These are phyloP conservation scores for Pythium volutum DNA, from an alignment of 352 stramenopile species.

Conservation along the genomic window DNA sequence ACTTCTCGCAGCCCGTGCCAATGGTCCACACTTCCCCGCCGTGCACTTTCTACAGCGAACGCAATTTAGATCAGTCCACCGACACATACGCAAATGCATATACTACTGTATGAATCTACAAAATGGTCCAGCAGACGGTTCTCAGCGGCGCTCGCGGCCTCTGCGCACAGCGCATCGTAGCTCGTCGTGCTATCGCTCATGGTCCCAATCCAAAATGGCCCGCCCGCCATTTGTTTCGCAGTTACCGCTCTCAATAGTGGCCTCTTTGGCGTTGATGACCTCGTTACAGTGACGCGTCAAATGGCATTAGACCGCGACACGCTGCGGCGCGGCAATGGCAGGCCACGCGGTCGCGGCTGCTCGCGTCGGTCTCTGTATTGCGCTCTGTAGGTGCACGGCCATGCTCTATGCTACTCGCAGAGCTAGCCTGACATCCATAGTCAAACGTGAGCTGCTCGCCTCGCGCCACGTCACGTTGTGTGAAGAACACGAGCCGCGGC, in stretches of 20 bases:
- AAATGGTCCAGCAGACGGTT: slow-evolving; percentile 71
- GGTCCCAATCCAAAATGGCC: background rate
- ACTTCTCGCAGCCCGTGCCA: slow-evolving; percentile 53
- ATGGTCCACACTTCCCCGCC: slow-evolving; percentile 75
- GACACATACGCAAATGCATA: background rate
- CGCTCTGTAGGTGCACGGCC: background rate
- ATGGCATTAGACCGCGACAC: slow-evolving; percentile 40
- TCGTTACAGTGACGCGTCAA: slow-evolving; percentile 29
- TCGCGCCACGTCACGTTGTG: slow-evolving; percentile 24
- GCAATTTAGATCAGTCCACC: background rate
- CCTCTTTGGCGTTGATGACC: background rate
- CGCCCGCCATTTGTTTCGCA: background rate
- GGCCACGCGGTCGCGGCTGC: background rate
- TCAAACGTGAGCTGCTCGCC: slow-evolving; percentile 63
- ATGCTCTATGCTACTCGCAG: background rate
- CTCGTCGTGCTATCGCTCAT: slow-evolving; percentile 28
- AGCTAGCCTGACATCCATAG: slow-evolving; percentile 31
- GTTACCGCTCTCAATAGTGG: slow-evolving; percentile 12
- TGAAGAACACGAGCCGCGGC: slow-evolving; percentile 57
- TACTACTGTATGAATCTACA: too few relatives aligned
- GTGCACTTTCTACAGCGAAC: slow-evolving; percentile 43
- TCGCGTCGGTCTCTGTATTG: background rate
- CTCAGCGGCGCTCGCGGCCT: slow-evolving; percentile 59
- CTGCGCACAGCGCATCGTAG: slow-evolving; percentile 66
- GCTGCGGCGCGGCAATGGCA: slow-evolving; percentile 30